phyloP scores from a whole-genome alignment of 305 asterid genomes.

The Withania somnifera region DNA sequence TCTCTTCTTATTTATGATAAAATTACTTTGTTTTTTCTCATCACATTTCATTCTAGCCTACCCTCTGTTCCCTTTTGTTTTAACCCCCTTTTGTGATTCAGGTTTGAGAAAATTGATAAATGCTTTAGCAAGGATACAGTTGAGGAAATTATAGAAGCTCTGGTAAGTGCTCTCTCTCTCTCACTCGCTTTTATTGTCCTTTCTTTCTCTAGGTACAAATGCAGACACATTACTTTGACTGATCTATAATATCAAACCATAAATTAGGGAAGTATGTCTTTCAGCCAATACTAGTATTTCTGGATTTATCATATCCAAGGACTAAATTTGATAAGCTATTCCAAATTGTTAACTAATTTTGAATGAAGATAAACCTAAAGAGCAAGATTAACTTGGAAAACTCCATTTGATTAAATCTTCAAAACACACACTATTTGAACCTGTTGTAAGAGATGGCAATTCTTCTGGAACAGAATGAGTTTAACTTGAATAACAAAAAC shows the following conservation, averaged over 20 bases:
- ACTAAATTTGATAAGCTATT: not conserved
- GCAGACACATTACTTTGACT: not conserved
- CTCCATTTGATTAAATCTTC: not conserved
- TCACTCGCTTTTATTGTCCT: not conserved
- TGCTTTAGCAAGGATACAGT: slow-evolving; percentile 64
- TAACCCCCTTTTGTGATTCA: slow-evolving; percentile 15
- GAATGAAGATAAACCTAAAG: not conserved
- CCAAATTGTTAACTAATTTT: not conserved
- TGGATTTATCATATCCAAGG: not conserved
- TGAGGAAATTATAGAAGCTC: slow-evolving; percentile 83
- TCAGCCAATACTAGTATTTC: not conserved
- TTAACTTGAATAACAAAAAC: not conserved
- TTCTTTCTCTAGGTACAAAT: not conserved
- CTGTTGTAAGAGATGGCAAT: not conserved
- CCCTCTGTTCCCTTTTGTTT: not conserved
- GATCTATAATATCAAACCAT: not conserved
- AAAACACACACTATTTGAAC: not conserved
- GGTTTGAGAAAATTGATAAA: slow-evolving; percentile 67
- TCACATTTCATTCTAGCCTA: not conserved
- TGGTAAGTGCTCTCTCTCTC: slow-evolving; percentile 41
- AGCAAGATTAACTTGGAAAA: not conserved
- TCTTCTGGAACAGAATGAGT: not conserved
- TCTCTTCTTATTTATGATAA: not conserved
- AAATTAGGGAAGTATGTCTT: not conserved
- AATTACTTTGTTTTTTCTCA: not conserved